A percentile compares a stretch with the other conserved stretches of the same genome.
phyloP scores from a whole-genome alignment of 2,329 filamentous ascomycete genomes.

The Aspergillus sp. region DNA sequence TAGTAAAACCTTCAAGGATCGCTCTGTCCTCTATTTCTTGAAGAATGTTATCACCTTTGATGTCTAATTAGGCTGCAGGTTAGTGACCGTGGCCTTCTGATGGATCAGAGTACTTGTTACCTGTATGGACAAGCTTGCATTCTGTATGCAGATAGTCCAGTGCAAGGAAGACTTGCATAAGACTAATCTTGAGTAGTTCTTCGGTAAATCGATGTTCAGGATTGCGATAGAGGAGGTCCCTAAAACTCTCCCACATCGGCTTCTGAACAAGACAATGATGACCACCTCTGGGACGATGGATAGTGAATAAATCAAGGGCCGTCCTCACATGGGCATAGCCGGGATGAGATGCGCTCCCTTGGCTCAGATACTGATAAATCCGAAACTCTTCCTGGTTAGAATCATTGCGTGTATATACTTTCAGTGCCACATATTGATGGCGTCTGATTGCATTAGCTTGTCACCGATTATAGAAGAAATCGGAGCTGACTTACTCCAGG shows the following conservation, averaged over 20 bases:
- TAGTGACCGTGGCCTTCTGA: not conserved
- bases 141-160: constrained; percentile 37
- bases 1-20: constrained; percentile 27
- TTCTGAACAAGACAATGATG: constrained; percentile 27
- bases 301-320: constrained; percentile 23
- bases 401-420: constrained; percentile 15
- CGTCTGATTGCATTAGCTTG: constrained; percentile 9
- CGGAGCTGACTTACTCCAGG: constrained; percentile 13
- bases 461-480: constrained; percentile 4
- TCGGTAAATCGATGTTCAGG: constrained; percentile 28
- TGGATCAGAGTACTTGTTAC: constrained; percentile 12
- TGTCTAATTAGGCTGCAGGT: constrained; percentile 20
- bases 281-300: constrained; percentile 14
- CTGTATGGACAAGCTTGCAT: constrained; percentile 38
- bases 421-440: constrained; percentile 16
- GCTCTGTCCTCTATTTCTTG: constrained; percentile 26
- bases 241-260: constrained; percentile 34
- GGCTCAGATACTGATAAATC: constrained; percentile 20
- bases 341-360: constrained; percentile 16
- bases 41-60: constrained; percentile 37
- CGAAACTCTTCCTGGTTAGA: constrained; percentile 15
- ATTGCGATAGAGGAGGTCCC: constrained; percentile 30
- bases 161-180: constrained; percentile 32
- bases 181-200: constrained; percentile 28
- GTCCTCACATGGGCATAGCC: constrained; percentile 20